Evolutionary conservation across 2,329 filamentous ascomycete genomes (phyloP).

Genomic region (Epichloe uncinata): DNA sequence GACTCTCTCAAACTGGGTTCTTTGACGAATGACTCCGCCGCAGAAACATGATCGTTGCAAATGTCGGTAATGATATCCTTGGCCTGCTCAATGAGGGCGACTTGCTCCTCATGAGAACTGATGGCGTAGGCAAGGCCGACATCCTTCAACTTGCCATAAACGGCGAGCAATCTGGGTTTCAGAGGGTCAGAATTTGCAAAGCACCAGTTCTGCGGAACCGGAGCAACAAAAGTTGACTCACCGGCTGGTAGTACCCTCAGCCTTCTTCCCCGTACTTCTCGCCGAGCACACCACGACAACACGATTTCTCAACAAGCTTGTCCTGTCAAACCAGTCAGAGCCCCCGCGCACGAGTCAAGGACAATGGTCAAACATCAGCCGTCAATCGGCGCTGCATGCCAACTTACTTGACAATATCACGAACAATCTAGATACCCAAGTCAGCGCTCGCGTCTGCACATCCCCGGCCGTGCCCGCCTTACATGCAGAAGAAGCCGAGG

Average conservation of each 20-base stretch:
- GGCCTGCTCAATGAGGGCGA: conserved; percentile 48
- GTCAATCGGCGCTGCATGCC: background rate
- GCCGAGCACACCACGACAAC: conserved; percentile 94
- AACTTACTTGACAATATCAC: conserved; percentile 29
- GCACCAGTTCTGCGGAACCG: background rate
- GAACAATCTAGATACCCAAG: conserved; percentile 22
- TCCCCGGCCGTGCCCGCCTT: background rate
- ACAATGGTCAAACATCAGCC: background rate
- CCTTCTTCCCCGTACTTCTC: conserved; percentile 85
- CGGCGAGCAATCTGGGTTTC: conserved; percentile 37
- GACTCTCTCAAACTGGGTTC: conserved; percentile 41
- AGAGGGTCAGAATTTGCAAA: background rate
- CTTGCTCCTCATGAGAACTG: conserved; percentile 38
- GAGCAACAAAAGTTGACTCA: conserved; percentile 35
- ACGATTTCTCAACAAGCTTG: conserved; percentile 50
- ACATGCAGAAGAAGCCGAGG: background rate
- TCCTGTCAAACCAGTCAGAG: conserved; percentile 11
- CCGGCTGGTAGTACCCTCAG: conserved; percentile 90
- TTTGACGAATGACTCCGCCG: conserved; percentile 50
- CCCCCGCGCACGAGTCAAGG: background rate
- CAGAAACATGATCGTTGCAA: conserved; percentile 65
- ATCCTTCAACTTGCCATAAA: conserved; percentile 43
- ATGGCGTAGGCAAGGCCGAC: conserved; percentile 34
- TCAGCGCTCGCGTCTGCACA: conserved; percentile 1
- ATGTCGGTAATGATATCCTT: conserved; percentile 68